Evolutionary conservation across 805 yeast genomes (phyloP), one percentile per base, ranked within the genome.

Genomic region (Myxozyma neotropica): DNA sequence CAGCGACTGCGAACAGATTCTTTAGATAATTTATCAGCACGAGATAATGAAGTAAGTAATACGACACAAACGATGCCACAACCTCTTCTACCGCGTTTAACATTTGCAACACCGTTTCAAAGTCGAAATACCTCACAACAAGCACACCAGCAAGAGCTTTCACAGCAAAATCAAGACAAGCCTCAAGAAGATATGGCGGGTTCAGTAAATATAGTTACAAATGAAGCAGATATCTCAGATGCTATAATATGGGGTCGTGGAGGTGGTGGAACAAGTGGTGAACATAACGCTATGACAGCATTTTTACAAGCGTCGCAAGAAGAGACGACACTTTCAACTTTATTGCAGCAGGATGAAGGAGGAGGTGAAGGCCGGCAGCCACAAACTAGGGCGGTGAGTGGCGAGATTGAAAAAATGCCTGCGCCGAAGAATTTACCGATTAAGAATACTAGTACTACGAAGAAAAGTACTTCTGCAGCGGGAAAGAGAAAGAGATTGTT

Each of bases 11-110:
- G n/a, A n/a, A n/a, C n/a, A n/a, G n/a, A n/a, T n/a, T n/a, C n/a
- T n/a, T n/a, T n/a, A n/a, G n/a, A n/a, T n/a, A n/a, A n/a, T n/a
- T n/a, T n/a, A n/a, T n/a, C n/a, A n/a, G n/a, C n/a, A n/a, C n/a
- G n/a, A n/a, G n/a, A n/a, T n/a, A n/a, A n/a, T n/a, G n/a, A n/a
- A n/a, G n/a, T n/a, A n/a, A n/a, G n/a, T n/a, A n/a, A 35, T 35
- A 35, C n/a, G n/a, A n/a, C 38, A n/a, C 38, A n/a, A 35, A 13
- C 12, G 38, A 13, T n/a, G n/a, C 42, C 51, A 29, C 49, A 48
- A 12, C 57, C 61, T 8, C 26, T 46, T 13, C 31, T 57, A 13
- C 61, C 61, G 10, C 47, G 48, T n/a, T 36, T 57, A 42, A 23
- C 39, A 12, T 57, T 52, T 21, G 43, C 55, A 8, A 36, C 58